Evolutionary conservation across 768 basidiomycete genomes (phyloP).

Genomic region (Suillus weaverae): DNA sequence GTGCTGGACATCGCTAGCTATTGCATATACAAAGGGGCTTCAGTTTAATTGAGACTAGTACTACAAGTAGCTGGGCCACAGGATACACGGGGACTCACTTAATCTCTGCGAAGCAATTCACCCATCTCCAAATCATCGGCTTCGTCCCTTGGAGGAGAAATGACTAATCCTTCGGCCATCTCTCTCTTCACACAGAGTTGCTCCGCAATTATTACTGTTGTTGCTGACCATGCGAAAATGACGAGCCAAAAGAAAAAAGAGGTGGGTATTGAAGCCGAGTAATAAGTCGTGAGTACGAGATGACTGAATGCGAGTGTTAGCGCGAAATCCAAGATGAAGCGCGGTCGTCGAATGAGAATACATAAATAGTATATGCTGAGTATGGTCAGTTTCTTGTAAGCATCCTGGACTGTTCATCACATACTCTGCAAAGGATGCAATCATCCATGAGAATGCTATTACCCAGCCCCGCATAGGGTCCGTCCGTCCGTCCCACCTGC

Average conservation of each 20-base stretch:
- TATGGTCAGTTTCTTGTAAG: constrained; percentile 13
- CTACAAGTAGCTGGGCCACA: background rate
- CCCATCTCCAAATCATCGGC: constrained; percentile 58
- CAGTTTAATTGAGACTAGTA: background rate
- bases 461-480: constrained; percentile 90
- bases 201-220: constrained; percentile 81
- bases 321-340: constrained; percentile 92
- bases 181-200: constrained; percentile 90
- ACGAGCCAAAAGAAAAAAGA: constrained; percentile 93
- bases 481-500: constrained; percentile 63
- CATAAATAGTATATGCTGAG: constrained; percentile 77
- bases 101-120: constrained; percentile 53
- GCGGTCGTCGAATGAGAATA: constrained; percentile 84
- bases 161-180: constrained; percentile 79
- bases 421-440: constrained; percentile 83
- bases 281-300: constrained; percentile 89
- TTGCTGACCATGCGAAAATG: constrained; percentile 64
- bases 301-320: constrained; percentile 91
- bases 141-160: constrained; percentile 45
- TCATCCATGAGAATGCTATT: constrained; percentile 83
- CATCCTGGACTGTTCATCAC: constrained; percentile 35
- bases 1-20: background rate
- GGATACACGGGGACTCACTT: constrained; percentile 41
- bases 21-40: background rate
- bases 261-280: constrained; percentile 65